phyloP scores from a whole-genome alignment of 2,329 filamentous ascomycete species.

The Diaporthe ilicicola region DNA sequence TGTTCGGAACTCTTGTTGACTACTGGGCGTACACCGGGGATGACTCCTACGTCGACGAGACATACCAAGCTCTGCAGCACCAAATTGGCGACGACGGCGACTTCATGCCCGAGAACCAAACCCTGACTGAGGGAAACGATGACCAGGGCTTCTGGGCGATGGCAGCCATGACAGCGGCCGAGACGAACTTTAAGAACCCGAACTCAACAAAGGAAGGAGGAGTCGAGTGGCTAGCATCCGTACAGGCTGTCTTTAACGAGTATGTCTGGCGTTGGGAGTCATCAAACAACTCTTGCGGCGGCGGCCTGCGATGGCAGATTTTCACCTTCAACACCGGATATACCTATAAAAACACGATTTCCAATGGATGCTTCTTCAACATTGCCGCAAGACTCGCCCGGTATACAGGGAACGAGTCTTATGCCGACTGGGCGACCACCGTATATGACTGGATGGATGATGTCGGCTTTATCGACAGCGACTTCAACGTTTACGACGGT shows the following conservation, averaged over 20 bases:
- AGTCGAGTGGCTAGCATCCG: slow-evolving; percentile 68
- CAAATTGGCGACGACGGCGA: slow-evolving; percentile 62
- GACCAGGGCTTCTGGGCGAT: slow-evolving; percentile 78
- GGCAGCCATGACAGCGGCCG: slow-evolving; percentile 72
- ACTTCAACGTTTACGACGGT: slow-evolving; percentile 70
- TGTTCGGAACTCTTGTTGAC: slow-evolving; percentile 71
- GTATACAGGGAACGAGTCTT: slow-evolving; percentile 72
- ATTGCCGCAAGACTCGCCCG: slow-evolving; percentile 71
- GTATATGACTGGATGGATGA: slow-evolving; percentile 66
- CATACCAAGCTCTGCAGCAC: slow-evolving; percentile 60
- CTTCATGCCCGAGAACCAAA: slow-evolving; percentile 65
- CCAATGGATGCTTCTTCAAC: slow-evolving; percentile 70
- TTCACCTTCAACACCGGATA: slow-evolving; percentile 78
- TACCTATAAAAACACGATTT: slow-evolving; percentile 74
- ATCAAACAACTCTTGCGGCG: slow-evolving; percentile 68
- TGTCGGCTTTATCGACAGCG: slow-evolving; percentile 63
- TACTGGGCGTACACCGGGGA: slow-evolving; percentile 72
- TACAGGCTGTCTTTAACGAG: slow-evolving; percentile 75
- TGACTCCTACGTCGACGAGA: slow-evolving; percentile 61
- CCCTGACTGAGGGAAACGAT: slow-evolving; percentile 67
- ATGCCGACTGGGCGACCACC: slow-evolving; percentile 64
- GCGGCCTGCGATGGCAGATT: slow-evolving; percentile 82
- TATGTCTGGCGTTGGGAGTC: slow-evolving; percentile 63
- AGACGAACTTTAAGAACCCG: slow-evolving; percentile 69
- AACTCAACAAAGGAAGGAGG: slow-evolving; percentile 50